Percentiles rank a stretch among this genome's conserved stretches.
These are phyloP conservation scores for Pleurotus pulmonarius DNA, from an alignment of 768 basidiomycete species.

Conservation along the genomic window DNA sequence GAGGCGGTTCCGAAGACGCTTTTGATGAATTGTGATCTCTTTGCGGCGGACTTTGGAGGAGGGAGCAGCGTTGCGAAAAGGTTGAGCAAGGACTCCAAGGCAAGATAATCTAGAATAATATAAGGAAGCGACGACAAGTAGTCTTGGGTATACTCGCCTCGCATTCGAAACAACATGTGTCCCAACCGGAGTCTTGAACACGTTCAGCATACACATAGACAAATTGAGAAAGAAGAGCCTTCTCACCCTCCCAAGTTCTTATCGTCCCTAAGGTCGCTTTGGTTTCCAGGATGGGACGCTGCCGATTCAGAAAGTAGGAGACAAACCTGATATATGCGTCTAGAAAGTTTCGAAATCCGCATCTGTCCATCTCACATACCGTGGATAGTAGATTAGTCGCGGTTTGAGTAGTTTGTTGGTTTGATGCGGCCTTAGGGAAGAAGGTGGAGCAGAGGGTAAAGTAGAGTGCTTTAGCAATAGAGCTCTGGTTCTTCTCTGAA, in stretches of 20 bases:
- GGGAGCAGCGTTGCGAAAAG: constrained; percentile 56
- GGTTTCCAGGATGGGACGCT: constrained; percentile 35
- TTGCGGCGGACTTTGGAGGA: constrained; percentile 24
- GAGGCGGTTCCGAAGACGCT: constrained; percentile 38
- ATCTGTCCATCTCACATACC: background rate
- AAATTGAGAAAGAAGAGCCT: background rate
- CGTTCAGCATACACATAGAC: background rate
- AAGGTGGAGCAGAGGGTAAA: constrained; percentile 17
- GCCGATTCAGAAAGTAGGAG: constrained; percentile 48
- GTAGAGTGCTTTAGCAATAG: constrained; percentile 17
- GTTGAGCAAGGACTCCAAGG: constrained; percentile 53
- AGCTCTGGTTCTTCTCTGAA: constrained; percentile 29
- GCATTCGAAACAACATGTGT: constrained; percentile 39
- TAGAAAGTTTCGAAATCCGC: background rate
- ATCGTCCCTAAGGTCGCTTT: constrained; percentile 39
- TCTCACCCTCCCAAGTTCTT: constrained; percentile 47
- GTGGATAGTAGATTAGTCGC: constrained; percentile 25
- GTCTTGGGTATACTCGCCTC: constrained; percentile 27
- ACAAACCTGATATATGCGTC: constrained; percentile 38
- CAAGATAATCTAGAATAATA: constrained; percentile 43
- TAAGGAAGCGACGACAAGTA: background rate
- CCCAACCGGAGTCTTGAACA: constrained; percentile 43
- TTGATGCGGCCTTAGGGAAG: constrained; percentile 16
- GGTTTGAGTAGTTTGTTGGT: background rate
- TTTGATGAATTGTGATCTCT: constrained; percentile 44